Evolutionary conservation across 345 rosid species (phyloP).

Genomic region (Euphorbia pulcherrima): DNA sequence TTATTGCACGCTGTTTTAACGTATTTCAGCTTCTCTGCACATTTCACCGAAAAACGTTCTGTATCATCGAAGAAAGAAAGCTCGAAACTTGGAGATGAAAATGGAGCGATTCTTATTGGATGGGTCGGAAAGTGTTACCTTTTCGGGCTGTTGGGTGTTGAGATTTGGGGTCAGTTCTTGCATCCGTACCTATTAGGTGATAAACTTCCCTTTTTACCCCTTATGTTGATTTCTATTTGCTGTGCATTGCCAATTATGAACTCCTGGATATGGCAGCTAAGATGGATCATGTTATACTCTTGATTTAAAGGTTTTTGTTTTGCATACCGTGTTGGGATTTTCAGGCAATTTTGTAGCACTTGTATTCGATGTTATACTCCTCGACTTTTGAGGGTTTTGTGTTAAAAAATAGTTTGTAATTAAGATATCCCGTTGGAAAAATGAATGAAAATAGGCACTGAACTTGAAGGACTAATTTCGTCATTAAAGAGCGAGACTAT

Average conservation of each 20-base stretch:
- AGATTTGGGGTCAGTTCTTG: conserved; percentile 66
- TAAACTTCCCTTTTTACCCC: conserved; percentile 65
- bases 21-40: conserved; percentile 52
- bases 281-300: conserved; percentile 11
- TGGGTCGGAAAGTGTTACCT: conserved; percentile 47
- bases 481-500: too few relatives aligned
- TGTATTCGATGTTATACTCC: too few relatives aligned
- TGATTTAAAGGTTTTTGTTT: not conserved
- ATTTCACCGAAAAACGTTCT: conserved; percentile 15
- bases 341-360: too few relatives aligned
- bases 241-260: conserved; percentile 63
- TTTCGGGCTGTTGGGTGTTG: conserved; percentile 57
- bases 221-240: conserved; percentile 66
- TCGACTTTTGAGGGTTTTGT: too few relatives aligned
- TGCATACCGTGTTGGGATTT: too few relatives aligned
- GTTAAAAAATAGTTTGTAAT: too few relatives aligned
- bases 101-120: conserved; percentile 43
- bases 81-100: conserved; percentile 16
- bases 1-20: conserved; percentile 49
- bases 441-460: too few relatives aligned
- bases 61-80: conserved; percentile 22
- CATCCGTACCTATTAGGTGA: conserved; percentile 66
- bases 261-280: conserved; percentile 91
- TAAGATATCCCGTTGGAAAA: too few relatives aligned
- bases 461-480: too few relatives aligned